phyloP scores from a whole-genome alignment of 805 yeast species.

The Candida ortonii region DNA sequence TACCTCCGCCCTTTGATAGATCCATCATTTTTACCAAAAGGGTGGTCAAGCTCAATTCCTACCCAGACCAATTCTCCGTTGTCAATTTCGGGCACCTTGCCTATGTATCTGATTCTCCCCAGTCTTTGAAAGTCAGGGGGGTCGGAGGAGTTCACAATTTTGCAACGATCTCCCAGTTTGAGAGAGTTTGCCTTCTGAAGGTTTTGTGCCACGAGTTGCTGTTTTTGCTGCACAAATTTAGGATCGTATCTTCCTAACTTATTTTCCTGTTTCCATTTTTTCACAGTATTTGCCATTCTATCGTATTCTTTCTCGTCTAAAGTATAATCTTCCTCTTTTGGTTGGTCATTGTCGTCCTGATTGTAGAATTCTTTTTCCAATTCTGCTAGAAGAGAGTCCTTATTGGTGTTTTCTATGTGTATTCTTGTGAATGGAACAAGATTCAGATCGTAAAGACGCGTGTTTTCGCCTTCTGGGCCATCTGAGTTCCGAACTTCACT shows the following conservation, averaged over 20 bases:
- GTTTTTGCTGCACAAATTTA: constrained; percentile 32
- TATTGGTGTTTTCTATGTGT: constrained; percentile 56
- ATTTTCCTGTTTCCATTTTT: constrained; percentile 71
- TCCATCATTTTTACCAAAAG: constrained; percentile 86
- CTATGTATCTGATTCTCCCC: constrained; percentile 72
- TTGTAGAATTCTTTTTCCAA: constrained; percentile 22
- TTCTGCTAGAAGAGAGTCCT: constrained; percentile 43
- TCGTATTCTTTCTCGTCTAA: constrained; percentile 63
- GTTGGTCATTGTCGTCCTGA: constrained; percentile 21
- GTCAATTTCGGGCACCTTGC: constrained; percentile 61
- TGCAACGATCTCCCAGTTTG: constrained; percentile 52
- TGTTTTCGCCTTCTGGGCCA: constrained; percentile 12
- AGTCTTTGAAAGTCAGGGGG: constrained; percentile 48
- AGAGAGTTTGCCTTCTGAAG: constrained; percentile 35
- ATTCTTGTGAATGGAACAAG: constrained; percentile 44
- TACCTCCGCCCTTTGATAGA: constrained; percentile 56
- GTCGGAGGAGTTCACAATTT: constrained; percentile 31
- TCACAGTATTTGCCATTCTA: constrained; percentile 57
- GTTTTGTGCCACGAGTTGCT: constrained; percentile 23
- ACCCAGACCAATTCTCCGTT: constrained; percentile 57
- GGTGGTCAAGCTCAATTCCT: constrained; percentile 83
- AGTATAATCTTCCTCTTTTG: constrained; percentile 39
- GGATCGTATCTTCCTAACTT: constrained; percentile 75
- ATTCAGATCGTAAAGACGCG: constrained; percentile 26
- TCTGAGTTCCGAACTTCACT: constrained; percentile 24